These are phyloP conservation scores for Esteya vermicola DNA, from an alignment of 2,329 filamentous ascomycete species.

Conservation along the genomic window DNA sequence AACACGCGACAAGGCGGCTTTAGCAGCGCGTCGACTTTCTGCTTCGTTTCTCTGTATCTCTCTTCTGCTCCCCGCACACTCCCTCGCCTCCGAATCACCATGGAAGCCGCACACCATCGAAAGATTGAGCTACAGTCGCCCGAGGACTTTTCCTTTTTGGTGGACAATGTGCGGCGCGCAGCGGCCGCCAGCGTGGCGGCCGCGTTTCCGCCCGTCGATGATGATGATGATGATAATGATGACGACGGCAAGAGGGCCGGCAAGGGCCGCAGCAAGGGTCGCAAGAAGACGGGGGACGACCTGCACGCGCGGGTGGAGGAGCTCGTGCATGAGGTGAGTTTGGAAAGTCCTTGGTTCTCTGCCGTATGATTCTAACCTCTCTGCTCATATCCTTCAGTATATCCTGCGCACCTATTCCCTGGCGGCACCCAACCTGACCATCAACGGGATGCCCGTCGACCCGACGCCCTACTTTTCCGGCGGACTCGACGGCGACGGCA, in stretches of 20 bases:
- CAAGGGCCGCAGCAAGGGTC: constrained; percentile 11
- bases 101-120: constrained; percentile 38
- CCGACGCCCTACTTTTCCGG: constrained; percentile 21
- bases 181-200: constrained; percentile 53
- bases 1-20: no score
- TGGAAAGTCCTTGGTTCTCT: no score
- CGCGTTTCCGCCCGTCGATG: constrained; percentile 48
- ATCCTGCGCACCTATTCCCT: constrained; percentile 45
- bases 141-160: constrained; percentile 57
- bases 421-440: constrained; percentile 43
- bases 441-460: constrained; percentile 44
- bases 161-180: constrained; percentile 53
- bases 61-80: no score
- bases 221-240: constrained; percentile 12
- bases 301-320: constrained; percentile 43
- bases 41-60: not conserved
- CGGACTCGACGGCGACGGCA: not conserved
- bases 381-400: no score
- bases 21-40: not conserved
- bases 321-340: constrained; percentile 43
- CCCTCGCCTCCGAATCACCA: constrained; percentile 7
- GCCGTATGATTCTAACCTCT: no score
- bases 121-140: constrained; percentile 70
- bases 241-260: constrained; percentile 15
- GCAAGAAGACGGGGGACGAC: constrained; percentile 24